A percentile compares a stretch with the other conserved stretches of the same genome.
Evolutionary conservation across 2,329 filamentous ascomycete species (phyloP).

Genomic region (Myriosclerotinia duriaeana): DNA sequence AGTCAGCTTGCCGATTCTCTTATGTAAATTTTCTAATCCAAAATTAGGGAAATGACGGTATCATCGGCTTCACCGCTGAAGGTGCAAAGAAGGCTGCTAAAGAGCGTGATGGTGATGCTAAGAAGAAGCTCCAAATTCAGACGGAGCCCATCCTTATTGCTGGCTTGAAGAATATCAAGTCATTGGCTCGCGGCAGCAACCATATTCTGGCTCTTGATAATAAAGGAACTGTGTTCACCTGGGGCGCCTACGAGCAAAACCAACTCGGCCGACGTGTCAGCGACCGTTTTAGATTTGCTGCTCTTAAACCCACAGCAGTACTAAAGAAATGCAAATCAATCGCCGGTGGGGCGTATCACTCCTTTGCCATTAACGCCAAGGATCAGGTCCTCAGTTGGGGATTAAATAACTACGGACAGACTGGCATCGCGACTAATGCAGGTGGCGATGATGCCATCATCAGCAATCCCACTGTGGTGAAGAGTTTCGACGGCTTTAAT

Average conservation of each 20-base stretch:
- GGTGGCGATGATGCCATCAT: conserved; percentile 70
- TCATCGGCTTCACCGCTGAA: conserved; percentile 52
- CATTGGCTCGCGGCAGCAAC: conserved; percentile 56
- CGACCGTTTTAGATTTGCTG: conserved; percentile 33
- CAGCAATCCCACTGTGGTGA: conserved; percentile 4
- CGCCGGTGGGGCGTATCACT: conserved; percentile 70
- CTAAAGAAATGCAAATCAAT: conserved; percentile 36
- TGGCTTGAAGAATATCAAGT: conserved; percentile 55
- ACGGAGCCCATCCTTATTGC: conserved; percentile 52
- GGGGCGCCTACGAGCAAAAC: conserved; percentile 67
- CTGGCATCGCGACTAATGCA: conserved; percentile 62
- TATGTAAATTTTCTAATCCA: conserved; percentile 27
- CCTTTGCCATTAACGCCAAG: conserved; percentile 69
- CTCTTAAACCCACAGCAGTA: conserved; percentile 39
- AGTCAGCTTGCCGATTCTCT: conserved; percentile 31
- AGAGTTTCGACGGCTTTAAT: background rate
- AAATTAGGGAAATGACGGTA: conserved; percentile 59
- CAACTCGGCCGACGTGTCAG: conserved; percentile 57
- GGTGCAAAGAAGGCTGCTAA: background rate
- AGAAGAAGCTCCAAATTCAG: conserved; percentile 35
- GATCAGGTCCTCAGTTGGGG: conserved; percentile 79
- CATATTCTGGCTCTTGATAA: conserved; percentile 59
- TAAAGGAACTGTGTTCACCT: conserved; percentile 59
- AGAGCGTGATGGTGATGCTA: background rate
- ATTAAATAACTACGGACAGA: conserved; percentile 83